Evolutionary conservation across 805 yeast genomes (phyloP).

Genomic region (Metschnikowia amazonensis): DNA sequence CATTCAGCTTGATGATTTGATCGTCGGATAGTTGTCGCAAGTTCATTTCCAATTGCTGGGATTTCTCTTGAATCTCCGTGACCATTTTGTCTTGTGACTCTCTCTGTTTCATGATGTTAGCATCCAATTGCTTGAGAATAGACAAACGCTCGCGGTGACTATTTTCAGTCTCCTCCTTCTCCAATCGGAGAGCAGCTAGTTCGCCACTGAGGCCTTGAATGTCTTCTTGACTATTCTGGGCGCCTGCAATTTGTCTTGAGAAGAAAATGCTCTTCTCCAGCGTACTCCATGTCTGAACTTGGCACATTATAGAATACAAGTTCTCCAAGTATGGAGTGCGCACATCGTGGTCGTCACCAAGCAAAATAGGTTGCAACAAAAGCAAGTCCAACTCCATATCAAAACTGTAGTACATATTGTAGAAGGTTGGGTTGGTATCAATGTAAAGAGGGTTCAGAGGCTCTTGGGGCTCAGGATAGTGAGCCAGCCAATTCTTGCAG

Average conservation of each 20-base stretch:
- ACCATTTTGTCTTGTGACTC: slow-evolving; percentile 13
- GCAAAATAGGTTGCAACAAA: slow-evolving; percentile 76
- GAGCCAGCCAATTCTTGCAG: slow-evolving; percentile 49
- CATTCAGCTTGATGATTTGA: slow-evolving; percentile 8
- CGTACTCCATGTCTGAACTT: slow-evolving; percentile 48
- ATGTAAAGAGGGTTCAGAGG: slow-evolving; percentile 18
- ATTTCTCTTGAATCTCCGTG: slow-evolving; percentile 1
- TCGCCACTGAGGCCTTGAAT: slow-evolving; percentile 21
- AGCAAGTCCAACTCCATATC: slow-evolving; percentile 70
- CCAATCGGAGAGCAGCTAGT: slow-evolving; percentile 16
- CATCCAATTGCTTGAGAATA: slow-evolving; percentile 22
- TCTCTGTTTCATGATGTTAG: slow-evolving; percentile 20
- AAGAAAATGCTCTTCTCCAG: slow-evolving; percentile 28
- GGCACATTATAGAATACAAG: slow-evolving; percentile 73
- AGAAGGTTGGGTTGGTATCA: slow-evolving; percentile 52
- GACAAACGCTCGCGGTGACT: slow-evolving; percentile 21
- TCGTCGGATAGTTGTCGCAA: slow-evolving; percentile 12
- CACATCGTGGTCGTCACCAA: slow-evolving; percentile 84
- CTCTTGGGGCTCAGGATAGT: slow-evolving; percentile 33
- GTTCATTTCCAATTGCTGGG: slow-evolving; percentile 13
- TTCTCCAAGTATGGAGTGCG: slow-evolving; percentile 90
- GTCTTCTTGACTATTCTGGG: slow-evolving; percentile 21
- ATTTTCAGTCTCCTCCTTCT: slow-evolving; percentile 18
- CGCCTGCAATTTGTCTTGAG: slow-evolving; percentile 22
- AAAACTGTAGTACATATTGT: slow-evolving; percentile 51